Evolutionary conservation across 352 stramenopile species (phyloP), one percentile per base, ranked within the genome.

Genomic region (Bremia lactucae): DNA sequence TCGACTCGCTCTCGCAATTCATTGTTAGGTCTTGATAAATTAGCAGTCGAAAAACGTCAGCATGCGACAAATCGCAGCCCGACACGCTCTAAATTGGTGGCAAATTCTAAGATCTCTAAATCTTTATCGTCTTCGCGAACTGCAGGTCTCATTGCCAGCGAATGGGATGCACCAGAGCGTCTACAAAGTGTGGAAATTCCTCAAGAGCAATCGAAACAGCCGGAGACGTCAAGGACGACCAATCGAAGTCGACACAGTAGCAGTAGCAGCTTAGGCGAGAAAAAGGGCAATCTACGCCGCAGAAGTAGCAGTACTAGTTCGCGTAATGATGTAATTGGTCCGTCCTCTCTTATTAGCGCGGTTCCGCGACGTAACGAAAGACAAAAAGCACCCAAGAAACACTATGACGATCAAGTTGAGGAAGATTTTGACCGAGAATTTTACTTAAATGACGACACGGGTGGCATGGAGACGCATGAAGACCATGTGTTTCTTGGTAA

Each of bases 351-450:
- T 41, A 9, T n/a, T 42, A 6, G 8, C 37, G 23, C 5, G 23
- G 35, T 5, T 7, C 35, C 13, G 26, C 48, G 31, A 49, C 23
- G 16, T 16, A 49, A 24, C 20, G 41, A 44, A 26, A 55, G 21
- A 8, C 46, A 56, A 20, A 52, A 72, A 23, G 68, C 55, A 0
- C 68, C 76, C 1, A 89, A 88, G 59, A 85, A 82, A 40, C 38
- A 80, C 15, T 92, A 92, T 61, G 72, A 86, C 4, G 80, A 89
- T 29, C 48, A 70, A 11, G 74, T 68, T 2, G 86, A 97, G 43
- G 83, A 96, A 48, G 74, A 95, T 18, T 98, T 98, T 46, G 90
- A 97, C 65, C 71, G 89, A 16, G 68, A 96, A 47, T 98, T 97
- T 48, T 98, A 98, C 50, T 64, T 97, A n/a, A 75, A 85, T 20